phyloP scores from a whole-genome alignment of 1,139 yeast species.

The Candida anutae region DNA sequence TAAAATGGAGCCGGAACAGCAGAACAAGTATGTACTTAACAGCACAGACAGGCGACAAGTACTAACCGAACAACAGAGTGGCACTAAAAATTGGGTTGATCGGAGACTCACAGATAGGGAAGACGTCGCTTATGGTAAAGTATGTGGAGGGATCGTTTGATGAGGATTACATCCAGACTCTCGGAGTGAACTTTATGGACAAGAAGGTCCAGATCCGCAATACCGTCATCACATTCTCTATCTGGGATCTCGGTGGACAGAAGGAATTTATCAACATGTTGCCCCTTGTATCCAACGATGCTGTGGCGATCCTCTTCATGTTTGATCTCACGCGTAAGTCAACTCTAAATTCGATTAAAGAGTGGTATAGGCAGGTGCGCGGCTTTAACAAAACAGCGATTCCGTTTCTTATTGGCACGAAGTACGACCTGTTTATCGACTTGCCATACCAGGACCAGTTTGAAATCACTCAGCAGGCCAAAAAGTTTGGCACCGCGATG shows the following conservation, averaged over 20 bases:
- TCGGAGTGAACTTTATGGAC: slow-evolving; percentile 95
- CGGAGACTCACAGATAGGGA: slow-evolving; percentile 98
- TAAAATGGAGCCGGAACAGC: too few species aligned
- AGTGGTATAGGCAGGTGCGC: slow-evolving; percentile 92
- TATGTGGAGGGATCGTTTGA: slow-evolving; percentile 93
- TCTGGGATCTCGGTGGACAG: slow-evolving; percentile 98
- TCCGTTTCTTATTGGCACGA: slow-evolving; percentile 89
- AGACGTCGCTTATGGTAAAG: slow-evolving; percentile 93
- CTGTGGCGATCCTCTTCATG: slow-evolving; percentile 87
- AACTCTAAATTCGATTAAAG: slow-evolving; percentile 79
- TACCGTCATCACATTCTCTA: slow-evolving; percentile 84
- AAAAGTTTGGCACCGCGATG: slow-evolving; percentile 87
- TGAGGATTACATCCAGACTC: slow-evolving; percentile 85
- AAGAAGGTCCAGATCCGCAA: slow-evolving; percentile 79
- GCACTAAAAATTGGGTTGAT: slow-evolving; percentile 87
- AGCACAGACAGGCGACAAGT: too few species aligned
- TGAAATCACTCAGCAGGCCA: slow-evolving; percentile 79
- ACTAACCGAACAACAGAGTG: too few species aligned
- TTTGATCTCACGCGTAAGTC: slow-evolving; percentile 87
- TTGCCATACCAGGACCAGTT: slow-evolving; percentile 75
- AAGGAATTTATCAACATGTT: slow-evolving; percentile 94
- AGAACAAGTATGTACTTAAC: too few species aligned
- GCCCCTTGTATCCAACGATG: slow-evolving; percentile 87
- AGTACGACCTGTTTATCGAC: slow-evolving; percentile 82
- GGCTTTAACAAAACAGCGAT: slow-evolving; percentile 90